phyloP scores from a whole-genome alignment of 106 monocot genomes.

The Platanthera guangdongensis region DNA sequence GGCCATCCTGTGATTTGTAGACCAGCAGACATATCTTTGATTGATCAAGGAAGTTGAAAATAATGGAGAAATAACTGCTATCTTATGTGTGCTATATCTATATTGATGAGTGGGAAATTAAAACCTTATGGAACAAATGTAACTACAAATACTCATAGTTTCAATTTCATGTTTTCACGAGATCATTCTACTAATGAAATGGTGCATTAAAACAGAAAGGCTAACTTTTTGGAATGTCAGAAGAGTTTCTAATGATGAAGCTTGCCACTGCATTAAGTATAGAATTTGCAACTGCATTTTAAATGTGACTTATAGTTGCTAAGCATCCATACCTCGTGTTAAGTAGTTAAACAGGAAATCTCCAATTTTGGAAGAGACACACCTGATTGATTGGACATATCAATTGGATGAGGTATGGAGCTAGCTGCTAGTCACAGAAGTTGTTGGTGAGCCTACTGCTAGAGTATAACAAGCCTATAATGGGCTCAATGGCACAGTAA shows the following conservation, averaged over 20 bases:
- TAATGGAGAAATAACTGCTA: neutral
- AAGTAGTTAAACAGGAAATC: neutral
- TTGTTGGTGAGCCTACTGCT: neutral
- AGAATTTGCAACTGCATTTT: neutral
- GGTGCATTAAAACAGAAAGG: neutral
- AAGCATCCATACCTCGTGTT: neutral
- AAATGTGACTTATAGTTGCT: neutral
- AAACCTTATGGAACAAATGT: neutral
- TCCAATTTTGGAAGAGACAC: neutral
- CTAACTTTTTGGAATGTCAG: neutral
- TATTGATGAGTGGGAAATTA: neutral
- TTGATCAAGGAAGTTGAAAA: conserved; percentile 24
- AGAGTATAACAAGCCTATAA: no score
- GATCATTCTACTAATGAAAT: neutral
- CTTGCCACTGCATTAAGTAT: neutral
- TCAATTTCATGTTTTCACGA: neutral
- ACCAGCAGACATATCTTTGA: conserved; percentile 76
- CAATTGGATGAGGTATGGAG: neutral
- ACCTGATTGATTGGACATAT: neutral
- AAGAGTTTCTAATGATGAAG: neutral
- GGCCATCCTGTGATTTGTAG: conserved; percentile 99
- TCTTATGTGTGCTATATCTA: neutral
- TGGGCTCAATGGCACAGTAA: no score
- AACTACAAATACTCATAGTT: neutral
- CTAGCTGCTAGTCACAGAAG: neutral